A percentile compares a stretch with the other conserved stretches of the same genome.
These are phyloP conservation scores for Lobulomyces angularis DNA, from an alignment of 192 early-diverging fungal species.

Conservation along the genomic window DNA sequence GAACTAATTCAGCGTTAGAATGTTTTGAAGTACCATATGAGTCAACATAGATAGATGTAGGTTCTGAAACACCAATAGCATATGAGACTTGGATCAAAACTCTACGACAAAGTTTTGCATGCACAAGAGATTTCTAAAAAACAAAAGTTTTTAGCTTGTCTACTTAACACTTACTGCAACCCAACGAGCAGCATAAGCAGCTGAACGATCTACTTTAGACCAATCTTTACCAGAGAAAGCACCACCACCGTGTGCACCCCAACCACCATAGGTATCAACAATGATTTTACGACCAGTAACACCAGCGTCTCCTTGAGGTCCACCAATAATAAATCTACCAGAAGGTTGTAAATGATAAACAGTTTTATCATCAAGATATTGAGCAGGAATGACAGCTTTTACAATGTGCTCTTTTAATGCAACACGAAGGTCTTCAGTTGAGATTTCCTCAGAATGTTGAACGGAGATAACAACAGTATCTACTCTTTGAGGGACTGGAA, in stretches of 20 bases:
- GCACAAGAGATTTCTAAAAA: slow-evolving; percentile 72
- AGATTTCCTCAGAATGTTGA: slow-evolving; percentile 87
- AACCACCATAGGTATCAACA: slow-evolving; percentile 85
- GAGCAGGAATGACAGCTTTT: slow-evolving; percentile 80
- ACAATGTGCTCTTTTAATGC: slow-evolving; percentile 88
- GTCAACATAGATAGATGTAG: slow-evolving; percentile 89
- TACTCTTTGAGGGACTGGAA: slow-evolving; percentile 87
- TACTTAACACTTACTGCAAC: slow-evolving; percentile 45
- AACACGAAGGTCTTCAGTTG: slow-evolving; percentile 68
- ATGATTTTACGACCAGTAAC: slow-evolving; percentile 96
- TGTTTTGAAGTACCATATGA: slow-evolving; percentile 90
- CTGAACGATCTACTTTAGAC: slow-evolving; percentile 98
- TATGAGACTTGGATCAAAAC: slow-evolving; percentile 92
- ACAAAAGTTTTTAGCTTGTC: neutral
- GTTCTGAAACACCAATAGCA: slow-evolving; percentile 96
- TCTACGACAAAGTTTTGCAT: slow-evolving; percentile 85
- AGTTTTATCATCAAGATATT: slow-evolving; percentile 77
- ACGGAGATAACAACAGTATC: slow-evolving; percentile 95
- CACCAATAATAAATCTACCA: slow-evolving; percentile 98
- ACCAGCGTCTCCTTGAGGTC: slow-evolving; percentile 99
- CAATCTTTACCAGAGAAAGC: slow-evolving; percentile 99
- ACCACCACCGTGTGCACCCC: slow-evolving; percentile 94
- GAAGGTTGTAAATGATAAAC: slow-evolving; percentile 97
- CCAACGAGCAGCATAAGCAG: slow-evolving; percentile 95
- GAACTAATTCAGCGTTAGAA: slow-evolving; percentile 78